Conservation (phyloP, 805 yeast genomes). For the Metschnikowia cerradonensis region DNA sequence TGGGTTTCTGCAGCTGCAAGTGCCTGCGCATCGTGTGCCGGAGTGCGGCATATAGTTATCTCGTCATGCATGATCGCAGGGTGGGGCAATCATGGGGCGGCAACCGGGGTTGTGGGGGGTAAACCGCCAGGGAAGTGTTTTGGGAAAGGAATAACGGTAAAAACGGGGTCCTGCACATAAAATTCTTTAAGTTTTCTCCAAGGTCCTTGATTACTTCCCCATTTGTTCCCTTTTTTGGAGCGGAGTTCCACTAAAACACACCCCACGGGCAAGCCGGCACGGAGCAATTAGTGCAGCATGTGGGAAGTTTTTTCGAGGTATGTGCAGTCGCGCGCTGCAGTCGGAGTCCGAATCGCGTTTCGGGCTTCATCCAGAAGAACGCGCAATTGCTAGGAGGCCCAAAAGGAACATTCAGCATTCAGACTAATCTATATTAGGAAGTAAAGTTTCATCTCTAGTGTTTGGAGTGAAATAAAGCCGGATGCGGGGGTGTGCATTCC, state of each 20-base stretch:
- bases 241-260: neutral
- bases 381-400: neutral
- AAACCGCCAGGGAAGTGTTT: neutral
- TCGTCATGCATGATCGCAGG: neutral
- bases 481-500: too few relatives aligned
- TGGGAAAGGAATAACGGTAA: too few relatives aligned
- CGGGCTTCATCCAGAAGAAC: neutral
- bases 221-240: too few relatives aligned
- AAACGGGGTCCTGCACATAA: neutral
- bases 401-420: too few relatives aligned
- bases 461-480: too few relatives aligned
- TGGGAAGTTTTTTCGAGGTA: neutral
- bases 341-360: neutral
- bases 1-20: constrained; percentile 1
- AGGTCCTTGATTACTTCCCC: too few relatives aligned
- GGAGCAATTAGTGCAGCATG: neutral
- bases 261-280: constrained; percentile 3
- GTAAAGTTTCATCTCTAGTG: too few relatives aligned
- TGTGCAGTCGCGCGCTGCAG: neutral
- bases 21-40: neutral
- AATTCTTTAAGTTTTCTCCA: too few relatives aligned
- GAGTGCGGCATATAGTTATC: neutral
- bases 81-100: constrained; percentile 5
- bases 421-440: too few relatives aligned
- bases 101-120: neutral